Percentiles rank a stretch among this genome's conserved stretches.
Evolutionary conservation across 345 rosid genomes (phyloP).

Genomic region (Gossypium longicalyx): DNA sequence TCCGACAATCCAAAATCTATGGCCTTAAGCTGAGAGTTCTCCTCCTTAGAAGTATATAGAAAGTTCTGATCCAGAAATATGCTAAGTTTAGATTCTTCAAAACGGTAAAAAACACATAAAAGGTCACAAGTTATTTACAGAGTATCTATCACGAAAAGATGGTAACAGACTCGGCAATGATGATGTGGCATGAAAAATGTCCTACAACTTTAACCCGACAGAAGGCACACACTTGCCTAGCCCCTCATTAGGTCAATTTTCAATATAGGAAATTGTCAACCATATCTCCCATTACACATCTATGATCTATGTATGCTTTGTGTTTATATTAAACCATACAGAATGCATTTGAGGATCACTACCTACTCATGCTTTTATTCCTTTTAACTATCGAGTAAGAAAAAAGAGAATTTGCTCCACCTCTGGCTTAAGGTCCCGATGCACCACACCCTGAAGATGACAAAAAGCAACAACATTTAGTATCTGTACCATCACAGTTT

Average conservation of each 20-base stretch:
- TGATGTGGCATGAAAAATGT: background rate
- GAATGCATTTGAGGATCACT: background rate
- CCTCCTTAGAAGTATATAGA: constrained; percentile 76
- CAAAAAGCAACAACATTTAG: constrained; percentile 81
- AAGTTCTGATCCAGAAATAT: constrained; percentile 67
- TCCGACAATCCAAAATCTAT: constrained; percentile 97
- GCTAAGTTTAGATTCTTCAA: constrained; percentile 22
- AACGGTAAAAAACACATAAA: background rate
- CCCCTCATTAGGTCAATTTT: background rate
- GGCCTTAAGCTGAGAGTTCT: constrained; percentile 76
- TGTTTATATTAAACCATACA: background rate
- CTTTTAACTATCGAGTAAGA: constrained; percentile 2
- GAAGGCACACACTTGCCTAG: background rate
- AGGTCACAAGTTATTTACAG: background rate
- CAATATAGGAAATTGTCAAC: background rate
- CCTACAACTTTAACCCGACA: background rate
- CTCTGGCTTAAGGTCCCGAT: constrained; percentile 98
- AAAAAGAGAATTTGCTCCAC: constrained; percentile 32
- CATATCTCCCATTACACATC: background rate
- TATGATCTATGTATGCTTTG: background rate
- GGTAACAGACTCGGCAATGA: background rate
- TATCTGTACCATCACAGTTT: constrained; percentile 74
- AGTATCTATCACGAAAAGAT: background rate
- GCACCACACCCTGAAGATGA: constrained; percentile 97
- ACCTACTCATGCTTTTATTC: background rate